phyloP scores from a whole-genome alignment of 129 eudicot genomes.

The Artemisia annua region DNA sequence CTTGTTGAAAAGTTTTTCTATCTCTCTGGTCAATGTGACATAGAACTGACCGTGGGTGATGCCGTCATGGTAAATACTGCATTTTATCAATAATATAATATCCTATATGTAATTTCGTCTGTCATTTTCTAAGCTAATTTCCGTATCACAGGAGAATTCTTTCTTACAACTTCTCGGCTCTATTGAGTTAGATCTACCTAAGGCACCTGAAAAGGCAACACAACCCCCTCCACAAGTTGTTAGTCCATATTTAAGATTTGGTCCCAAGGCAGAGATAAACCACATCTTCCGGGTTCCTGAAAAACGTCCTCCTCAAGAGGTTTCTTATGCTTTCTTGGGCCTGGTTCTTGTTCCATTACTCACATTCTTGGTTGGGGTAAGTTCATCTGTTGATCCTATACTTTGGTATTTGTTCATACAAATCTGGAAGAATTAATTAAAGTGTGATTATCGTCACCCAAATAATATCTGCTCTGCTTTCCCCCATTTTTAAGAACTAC shows the following conservation, averaged over 20 bases:
- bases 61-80: slow-evolving; percentile 68
- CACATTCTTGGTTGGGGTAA: slow-evolving; percentile 88
- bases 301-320: slow-evolving; percentile 77
- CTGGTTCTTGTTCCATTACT: slow-evolving; percentile 68
- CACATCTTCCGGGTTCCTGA: slow-evolving; percentile 92
- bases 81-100: not conserved
- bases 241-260: slow-evolving; percentile 60
- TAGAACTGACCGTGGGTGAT: slow-evolving; percentile 87
- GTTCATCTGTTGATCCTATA: slow-evolving; percentile 18
- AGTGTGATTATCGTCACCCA: no score
- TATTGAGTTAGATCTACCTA: slow-evolving; percentile 75
- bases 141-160: slow-evolving; percentile 77
- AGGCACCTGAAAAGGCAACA: slow-evolving; percentile 85
- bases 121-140: slow-evolving; percentile 22
- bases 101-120: not conserved
- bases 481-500: no score
- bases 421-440: not conserved
- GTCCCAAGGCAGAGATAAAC: slow-evolving; percentile 79
- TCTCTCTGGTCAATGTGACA: slow-evolving; percentile 79
- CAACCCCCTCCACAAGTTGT: slow-evolving; percentile 77
- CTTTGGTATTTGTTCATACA: not conserved
- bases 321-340: slow-evolving; percentile 79
- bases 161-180: slow-evolving; percentile 67
- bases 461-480: no score
- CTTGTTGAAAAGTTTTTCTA: slow-evolving; percentile 87